Conservation (phyloP, 1,139 yeast genomes). For the Williopsis jadinii region DNA sequence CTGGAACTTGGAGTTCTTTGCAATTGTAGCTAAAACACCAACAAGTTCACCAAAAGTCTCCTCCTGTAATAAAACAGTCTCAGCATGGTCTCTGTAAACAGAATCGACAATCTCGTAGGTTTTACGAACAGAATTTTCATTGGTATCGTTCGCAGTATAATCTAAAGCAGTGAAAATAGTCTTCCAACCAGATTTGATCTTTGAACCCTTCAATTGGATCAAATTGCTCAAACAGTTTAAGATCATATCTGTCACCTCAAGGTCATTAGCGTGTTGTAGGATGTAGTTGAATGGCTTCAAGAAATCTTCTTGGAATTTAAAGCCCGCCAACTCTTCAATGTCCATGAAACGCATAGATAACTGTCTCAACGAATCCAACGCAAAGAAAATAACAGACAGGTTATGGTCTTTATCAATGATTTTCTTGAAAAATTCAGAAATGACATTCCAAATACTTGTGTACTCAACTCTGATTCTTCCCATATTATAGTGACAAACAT, state of each 20-base stretch:
- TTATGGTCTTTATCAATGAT: slow-evolving; percentile 74
- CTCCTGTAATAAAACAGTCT: slow-evolving; percentile 55
- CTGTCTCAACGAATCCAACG: slow-evolving; percentile 90
- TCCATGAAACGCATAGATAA: slow-evolving; percentile 87
- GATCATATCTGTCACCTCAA: slow-evolving; percentile 82
- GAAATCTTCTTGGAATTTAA: slow-evolving; percentile 92
- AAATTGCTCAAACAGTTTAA: slow-evolving; percentile 85
- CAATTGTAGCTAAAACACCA: slow-evolving; percentile 69
- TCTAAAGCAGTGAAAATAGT: slow-evolving; percentile 73
- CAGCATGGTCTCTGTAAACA: slow-evolving; percentile 57
- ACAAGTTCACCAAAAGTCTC: slow-evolving; percentile 73
- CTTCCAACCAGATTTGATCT: slow-evolving; percentile 91
- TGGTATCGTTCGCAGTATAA: slow-evolving; percentile 27
- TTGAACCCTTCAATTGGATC: slow-evolving; percentile 66
- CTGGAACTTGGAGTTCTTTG: slow-evolving; percentile 81
- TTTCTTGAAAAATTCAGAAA: slow-evolving; percentile 83
- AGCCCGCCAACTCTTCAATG: slow-evolving; percentile 89
- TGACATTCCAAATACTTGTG: slow-evolving; percentile 91
- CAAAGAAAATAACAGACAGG: slow-evolving; percentile 75
- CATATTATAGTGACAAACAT: slow-evolving; percentile 97
- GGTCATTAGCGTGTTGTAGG: slow-evolving; percentile 56
- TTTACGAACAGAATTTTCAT: slow-evolving; percentile 53
- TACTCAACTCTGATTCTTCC: slow-evolving; percentile 93
- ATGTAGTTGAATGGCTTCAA: slow-evolving; percentile 85
- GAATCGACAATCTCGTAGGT: slow-evolving; percentile 58